Evolutionary conservation across 2,329 filamentous ascomycete species (phyloP), one percentile per base, ranked within the genome.

Genomic region (Arthrobotrys sphaeroides): DNA sequence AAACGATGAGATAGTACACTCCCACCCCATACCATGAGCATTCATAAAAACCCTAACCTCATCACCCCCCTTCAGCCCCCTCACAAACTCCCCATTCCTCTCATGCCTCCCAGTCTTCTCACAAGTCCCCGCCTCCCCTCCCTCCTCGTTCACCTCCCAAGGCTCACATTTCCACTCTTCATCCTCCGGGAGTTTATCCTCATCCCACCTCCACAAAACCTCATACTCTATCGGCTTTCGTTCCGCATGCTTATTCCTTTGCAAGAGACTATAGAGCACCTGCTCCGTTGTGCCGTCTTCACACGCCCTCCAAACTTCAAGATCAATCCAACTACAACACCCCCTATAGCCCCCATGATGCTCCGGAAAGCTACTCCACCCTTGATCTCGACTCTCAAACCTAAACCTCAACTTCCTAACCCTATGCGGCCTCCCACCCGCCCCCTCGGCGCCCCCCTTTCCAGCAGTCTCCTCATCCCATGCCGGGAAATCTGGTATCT

Each of bases 21-120:
- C 77, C 75, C 78, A 79, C 55, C 69, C 75, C 12, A 60, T 67
- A 65, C 57, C 53, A 22, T 66, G 47, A 24, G 75, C 43, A 60
- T 76, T 77, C 60, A 73, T 77, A 40, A 77, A 40, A 68, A 73
- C 66, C 28, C 47, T 68, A 12, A 73, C 57, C 60, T 69, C 74
- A 67, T 49, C 76, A 5, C 65, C 67, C 9, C 77, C 72, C n/a
- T 49, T 65, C 13, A 77, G 36, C 16, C 36, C 36, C 6, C 60
- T 45, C 4, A 66, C 31, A 16, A 76, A 66, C 24, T 26, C 33
- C 1, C 69, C 75, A 16, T 77, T 77, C 1, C 51, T n/a, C 20
- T 45, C 18, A 10, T 45, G 42, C 24, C 42, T 45, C 42, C 42
- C 42, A n/a, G 24, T 12, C 18, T 12, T 3, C 5, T 45, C 42